Evolutionary conservation across 208 protist species (phyloP).

Genomic region (Endotrypanum monterogeii): DNA sequence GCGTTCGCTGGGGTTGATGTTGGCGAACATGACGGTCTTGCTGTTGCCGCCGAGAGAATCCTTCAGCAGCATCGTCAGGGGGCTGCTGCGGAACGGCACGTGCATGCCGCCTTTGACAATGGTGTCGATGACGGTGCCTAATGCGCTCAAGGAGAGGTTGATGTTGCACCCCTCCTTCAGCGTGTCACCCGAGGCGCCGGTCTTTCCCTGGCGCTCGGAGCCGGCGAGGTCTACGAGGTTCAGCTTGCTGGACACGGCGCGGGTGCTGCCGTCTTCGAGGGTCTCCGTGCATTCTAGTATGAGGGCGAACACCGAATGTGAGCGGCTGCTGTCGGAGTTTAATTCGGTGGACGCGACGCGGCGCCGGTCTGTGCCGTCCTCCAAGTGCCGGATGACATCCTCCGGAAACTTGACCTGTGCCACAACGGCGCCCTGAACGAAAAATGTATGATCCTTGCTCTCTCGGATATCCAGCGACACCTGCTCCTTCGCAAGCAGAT

Average conservation of each 20-base stretch:
- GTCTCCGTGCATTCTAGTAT: slow-evolving; percentile 79
- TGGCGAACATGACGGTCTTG: slow-evolving; percentile 93
- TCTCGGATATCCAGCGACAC: slow-evolving; percentile 82
- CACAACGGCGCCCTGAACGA: slow-evolving; percentile 73
- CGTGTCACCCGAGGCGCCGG: slow-evolving; percentile 88
- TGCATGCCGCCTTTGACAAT: slow-evolving; percentile 88
- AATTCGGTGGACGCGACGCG: slow-evolving; percentile 83
- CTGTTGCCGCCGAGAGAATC: slow-evolving; percentile 90
- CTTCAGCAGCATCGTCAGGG: slow-evolving; percentile 91
- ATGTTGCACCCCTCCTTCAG: slow-evolving; percentile 95
- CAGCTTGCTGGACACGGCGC: slow-evolving; percentile 84
- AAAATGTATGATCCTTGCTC: slow-evolving; percentile 86
- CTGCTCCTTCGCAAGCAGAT: slow-evolving; percentile 87
- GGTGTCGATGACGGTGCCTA: slow-evolving; percentile 92
- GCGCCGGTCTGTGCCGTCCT: slow-evolving; percentile 88
- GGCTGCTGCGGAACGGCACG: slow-evolving; percentile 85
- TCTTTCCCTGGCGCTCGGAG: slow-evolving; percentile 90
- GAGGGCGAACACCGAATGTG: slow-evolving; percentile 92
- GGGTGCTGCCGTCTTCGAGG: slow-evolving; percentile 67
- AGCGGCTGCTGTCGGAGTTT: slow-evolving; percentile 90
- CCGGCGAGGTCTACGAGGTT: slow-evolving; percentile 94
- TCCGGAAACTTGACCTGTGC: slow-evolving; percentile 78
- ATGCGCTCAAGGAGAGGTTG: slow-evolving; percentile 90
- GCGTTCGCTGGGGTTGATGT: slow-evolving; percentile 86
- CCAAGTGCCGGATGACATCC: slow-evolving; percentile 79